Conservation (phyloP, 2,329 filamentous ascomycete species). For the Alternaria ventricosa region DNA sequence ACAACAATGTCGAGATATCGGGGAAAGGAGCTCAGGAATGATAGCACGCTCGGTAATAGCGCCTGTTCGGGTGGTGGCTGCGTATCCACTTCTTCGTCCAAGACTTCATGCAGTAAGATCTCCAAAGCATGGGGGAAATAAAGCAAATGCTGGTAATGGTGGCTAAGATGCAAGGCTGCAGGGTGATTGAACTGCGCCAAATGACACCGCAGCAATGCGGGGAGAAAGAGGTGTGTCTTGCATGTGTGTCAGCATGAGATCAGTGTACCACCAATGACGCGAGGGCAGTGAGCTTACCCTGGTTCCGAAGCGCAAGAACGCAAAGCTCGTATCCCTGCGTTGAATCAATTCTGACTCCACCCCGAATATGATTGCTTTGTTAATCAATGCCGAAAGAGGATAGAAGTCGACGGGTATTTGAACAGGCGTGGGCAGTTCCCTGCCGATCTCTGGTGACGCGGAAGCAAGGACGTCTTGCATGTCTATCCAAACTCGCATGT, state of each 20-base stretch:
- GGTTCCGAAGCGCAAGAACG: slow-evolving; percentile 85
- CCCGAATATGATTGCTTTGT: slow-evolving; percentile 87
- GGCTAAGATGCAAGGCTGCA: slow-evolving; percentile 80
- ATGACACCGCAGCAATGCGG: slow-evolving; percentile 82
- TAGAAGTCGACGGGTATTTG: slow-evolving; percentile 93
- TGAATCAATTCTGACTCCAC: slow-evolving; percentile 94
- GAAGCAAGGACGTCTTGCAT: slow-evolving; percentile 82
- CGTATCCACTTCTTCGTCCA: slow-evolving; percentile 93
- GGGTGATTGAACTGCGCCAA: slow-evolving; percentile 77
- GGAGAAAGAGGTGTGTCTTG: slow-evolving; percentile 92
- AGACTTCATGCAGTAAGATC: slow-evolving; percentile 86
- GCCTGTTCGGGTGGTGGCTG: slow-evolving; percentile 55
- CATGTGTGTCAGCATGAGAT: slow-evolving; percentile 24
- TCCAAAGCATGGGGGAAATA: slow-evolving; percentile 96
- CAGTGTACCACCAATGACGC: slow-evolving; percentile 6
- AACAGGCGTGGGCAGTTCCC: slow-evolving; percentile 76
- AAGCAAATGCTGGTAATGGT: slow-evolving; percentile 83
- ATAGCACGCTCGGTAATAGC: slow-evolving; percentile 59
- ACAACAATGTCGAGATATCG: slow-evolving; percentile 95
- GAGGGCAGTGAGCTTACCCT: slow-evolving; percentile 64
- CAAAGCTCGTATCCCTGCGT: slow-evolving; percentile 87
- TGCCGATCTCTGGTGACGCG: slow-evolving; percentile 67
- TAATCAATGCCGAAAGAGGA: slow-evolving; percentile 83
- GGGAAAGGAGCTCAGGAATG: slow-evolving; percentile 63
- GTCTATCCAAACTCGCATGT: slow-evolving; percentile 88